Base-by-base conservation (phyloP, 129 eudicot genomes). In the Lactuca saligna region DNA sequence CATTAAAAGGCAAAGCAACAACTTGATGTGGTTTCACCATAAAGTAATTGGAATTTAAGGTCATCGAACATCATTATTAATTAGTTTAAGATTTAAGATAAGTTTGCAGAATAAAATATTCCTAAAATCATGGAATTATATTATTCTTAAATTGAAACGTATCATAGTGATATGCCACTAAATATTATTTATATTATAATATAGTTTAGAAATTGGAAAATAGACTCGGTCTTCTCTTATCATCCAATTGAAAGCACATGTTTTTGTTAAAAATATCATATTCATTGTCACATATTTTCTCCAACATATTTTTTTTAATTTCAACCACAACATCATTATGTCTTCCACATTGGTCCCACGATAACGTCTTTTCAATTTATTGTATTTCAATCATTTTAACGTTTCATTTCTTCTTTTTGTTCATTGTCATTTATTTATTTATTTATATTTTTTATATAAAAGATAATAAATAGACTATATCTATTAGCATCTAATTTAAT, bases 321-420 rank as follows among this genome's bases (percentile, higher is more conserved):
- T 51, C 75, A 74, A 51, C 80, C 80, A 68, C 75, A 60, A 54
- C 7, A 39, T 37, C 15, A 49, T 60, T 75, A 46, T 46, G 51
- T 67, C 58, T 17, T 64, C 34, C 20, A 15, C 65, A 17, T 35
- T 57, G 69, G 51, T 33, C 50, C 73, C 67, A 60, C 51, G 3
- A 1, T 32, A 57, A 57, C 63, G 20, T 73, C 69, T 12, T 12
- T 35, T 17, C 17, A 69, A 6, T 54, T 67, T 17, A 15, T 67
- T 37, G 10, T 54, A 6, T 12, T 4, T 41, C 15, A 8, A 63
- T 63, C 25, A 53, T 53, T 15, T 11, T 31, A 32, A 32, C 61
- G 61, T 25, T 25, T 57, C 68, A 8, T 15, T 15, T 32, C 7
- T 58, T 58, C 8, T 38, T 25, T 25, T 25, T 25, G 29, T 25